A percentile compares a stretch with the other conserved stretches of the same genome.
Evolutionary conservation across 1,139 yeast genomes (phyloP).

Genomic region (Spathaspora sp.): DNA sequence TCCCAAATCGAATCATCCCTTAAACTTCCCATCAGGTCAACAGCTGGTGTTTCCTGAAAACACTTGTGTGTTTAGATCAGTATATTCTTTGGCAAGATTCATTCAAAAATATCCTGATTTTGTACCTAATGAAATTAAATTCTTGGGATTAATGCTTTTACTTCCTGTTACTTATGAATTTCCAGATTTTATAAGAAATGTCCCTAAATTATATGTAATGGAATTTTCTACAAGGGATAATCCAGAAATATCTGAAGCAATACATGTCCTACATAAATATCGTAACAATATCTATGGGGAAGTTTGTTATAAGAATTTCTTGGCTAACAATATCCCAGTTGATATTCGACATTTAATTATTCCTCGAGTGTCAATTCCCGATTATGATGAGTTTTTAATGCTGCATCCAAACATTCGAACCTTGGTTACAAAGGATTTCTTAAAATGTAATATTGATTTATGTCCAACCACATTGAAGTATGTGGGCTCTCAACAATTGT

Average conservation of each 20-base stretch:
- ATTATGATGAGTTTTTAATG: background rate
- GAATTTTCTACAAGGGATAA: background rate
- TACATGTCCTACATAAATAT: background rate
- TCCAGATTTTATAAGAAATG: background rate
- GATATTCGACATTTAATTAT: background rate
- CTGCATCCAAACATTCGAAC: background rate
- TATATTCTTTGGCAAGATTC: conserved; percentile 1
- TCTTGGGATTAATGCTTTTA: background rate
- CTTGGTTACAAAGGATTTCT: conserved; percentile 1
- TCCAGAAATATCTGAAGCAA: background rate
- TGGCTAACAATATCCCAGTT: background rate
- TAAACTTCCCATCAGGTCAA: background rate
- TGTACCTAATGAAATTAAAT: conserved; percentile 3
- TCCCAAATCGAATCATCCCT: background rate
- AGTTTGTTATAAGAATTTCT: background rate
- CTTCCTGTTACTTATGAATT: background rate
- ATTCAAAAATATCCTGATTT: conserved; percentile 1
- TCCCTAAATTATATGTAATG: background rate
- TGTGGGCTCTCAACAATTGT: background rate
- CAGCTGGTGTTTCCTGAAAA: background rate
- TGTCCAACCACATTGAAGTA: conserved; percentile 1
- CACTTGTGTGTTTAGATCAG: conserved; percentile 2
- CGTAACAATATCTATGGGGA: background rate
- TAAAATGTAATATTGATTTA: background rate
- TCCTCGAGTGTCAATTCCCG: background rate